phyloP scores from a whole-genome alignment of 805 yeast genomes.

The Tetrapisispora arboricola region DNA sequence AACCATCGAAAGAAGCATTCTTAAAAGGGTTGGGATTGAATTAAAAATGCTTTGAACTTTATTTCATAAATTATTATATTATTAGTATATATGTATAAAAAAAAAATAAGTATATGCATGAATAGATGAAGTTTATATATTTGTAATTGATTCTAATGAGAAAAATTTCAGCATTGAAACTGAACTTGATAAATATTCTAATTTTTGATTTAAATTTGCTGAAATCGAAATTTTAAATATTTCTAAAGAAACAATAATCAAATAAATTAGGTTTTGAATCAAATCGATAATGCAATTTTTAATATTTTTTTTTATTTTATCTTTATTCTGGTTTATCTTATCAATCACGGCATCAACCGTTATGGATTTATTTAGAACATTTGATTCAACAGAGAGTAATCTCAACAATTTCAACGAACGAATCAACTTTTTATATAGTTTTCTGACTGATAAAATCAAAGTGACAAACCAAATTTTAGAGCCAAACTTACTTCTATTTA shows the following conservation, averaged over 20 bases:
- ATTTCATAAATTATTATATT: not conserved
- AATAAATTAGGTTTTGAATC: slow-evolving; percentile 18
- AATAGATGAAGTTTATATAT: no score
- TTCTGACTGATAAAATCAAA: slow-evolving; percentile 17
- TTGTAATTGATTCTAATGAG: slow-evolving; percentile 5
- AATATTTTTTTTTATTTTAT: slow-evolving; percentile 8
- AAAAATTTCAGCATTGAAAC: slow-evolving; percentile 16
- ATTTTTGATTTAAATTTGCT: slow-evolving; percentile 7
- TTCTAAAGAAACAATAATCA: slow-evolving; percentile 14
- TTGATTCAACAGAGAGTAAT: not conserved
- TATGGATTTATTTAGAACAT: no score
- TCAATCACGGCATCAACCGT: slow-evolving; percentile 4
- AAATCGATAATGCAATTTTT: slow-evolving; percentile 13
- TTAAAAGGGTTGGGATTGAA: slow-evolving; percentile 50
- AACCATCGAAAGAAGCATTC: slow-evolving; percentile 66
- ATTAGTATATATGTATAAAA: slow-evolving; percentile 1
- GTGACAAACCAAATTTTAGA: slow-evolving; percentile 25
- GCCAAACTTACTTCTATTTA: slow-evolving; percentile 22
- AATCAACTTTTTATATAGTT: slow-evolving; percentile 8
- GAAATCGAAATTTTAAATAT: slow-evolving; percentile 12
- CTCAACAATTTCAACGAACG: slow-evolving; percentile 4
- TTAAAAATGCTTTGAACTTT: not conserved
- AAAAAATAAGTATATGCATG: slow-evolving; percentile 1
- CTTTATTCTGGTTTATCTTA: slow-evolving; percentile 8
- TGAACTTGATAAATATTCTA: slow-evolving; percentile 19